A percentile compares a stretch with the other conserved stretches of the same genome.
phyloP scores from a whole-genome alignment of 2,329 filamentous ascomycete genomes.

The Onygenales sp. region DNA sequence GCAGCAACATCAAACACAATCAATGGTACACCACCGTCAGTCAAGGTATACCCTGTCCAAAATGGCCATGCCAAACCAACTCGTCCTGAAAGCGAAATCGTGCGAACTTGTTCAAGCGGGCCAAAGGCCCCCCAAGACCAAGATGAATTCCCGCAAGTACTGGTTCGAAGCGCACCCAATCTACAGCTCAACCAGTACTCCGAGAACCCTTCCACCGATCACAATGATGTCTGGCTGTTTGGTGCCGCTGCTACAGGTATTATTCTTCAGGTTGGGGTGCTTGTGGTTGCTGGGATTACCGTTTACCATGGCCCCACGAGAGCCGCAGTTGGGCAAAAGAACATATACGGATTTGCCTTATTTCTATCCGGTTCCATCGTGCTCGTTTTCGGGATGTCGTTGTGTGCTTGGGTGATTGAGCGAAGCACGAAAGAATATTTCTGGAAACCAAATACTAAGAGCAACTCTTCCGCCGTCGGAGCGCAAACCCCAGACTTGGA shows the following conservation, averaged over 20 bases:
- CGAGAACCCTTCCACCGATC: background rate
- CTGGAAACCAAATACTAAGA: background rate
- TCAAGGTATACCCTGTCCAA: background rate
- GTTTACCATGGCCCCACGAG: background rate
- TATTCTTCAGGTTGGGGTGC: background rate
- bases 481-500: background rate
- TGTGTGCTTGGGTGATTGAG: background rate
- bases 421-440: background rate
- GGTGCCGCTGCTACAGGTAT: background rate
- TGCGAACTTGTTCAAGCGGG: background rate
- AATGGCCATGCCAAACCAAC: background rate
- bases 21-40: background rate
- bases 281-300: background rate
- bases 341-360: background rate
- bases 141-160: background rate
- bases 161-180: background rate
- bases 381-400: background rate
- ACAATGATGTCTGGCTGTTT: background rate
- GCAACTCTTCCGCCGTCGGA: background rate
- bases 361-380: background rate
- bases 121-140: background rate
- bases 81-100: background rate
- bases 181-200: background rate
- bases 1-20: background rate
- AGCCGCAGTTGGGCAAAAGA: background rate